phyloP scores from a whole-genome alignment of 2,329 filamentous ascomycete genomes.

The Cladophialophora carrionii region DNA sequence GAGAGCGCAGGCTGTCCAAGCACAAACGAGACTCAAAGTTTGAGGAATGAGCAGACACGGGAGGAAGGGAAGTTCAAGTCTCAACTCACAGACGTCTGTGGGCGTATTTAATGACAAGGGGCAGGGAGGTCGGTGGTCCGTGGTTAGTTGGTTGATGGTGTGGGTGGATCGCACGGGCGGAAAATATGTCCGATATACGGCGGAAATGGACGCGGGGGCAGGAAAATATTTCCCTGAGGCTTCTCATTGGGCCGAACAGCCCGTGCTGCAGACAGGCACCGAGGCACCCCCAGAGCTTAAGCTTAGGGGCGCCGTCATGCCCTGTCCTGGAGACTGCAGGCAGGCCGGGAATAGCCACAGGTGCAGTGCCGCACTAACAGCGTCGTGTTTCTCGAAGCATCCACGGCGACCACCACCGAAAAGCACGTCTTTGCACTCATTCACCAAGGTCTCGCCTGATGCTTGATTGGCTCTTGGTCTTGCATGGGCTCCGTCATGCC shows the following conservation, averaged over 20 bases:
- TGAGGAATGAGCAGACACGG: not conserved
- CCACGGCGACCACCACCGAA: not conserved
- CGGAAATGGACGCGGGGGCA: not conserved
- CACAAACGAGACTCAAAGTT: not conserved
- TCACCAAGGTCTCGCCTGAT: too few relatives aligned
- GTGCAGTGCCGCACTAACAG: not conserved
- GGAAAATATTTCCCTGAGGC: not conserved
- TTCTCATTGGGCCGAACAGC: not conserved
- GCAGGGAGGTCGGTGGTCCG: too few relatives aligned
- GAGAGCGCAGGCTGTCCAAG: not conserved
- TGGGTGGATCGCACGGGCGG: not conserved
- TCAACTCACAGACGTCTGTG: not conserved
- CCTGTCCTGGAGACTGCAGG: not conserved
- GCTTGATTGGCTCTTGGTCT: too few relatives aligned
- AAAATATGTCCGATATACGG: not conserved
- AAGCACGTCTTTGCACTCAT: too few relatives aligned
- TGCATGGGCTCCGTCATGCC: too few relatives aligned
- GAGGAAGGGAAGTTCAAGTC: not conserved
- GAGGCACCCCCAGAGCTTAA: not conserved
- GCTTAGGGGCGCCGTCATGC: not conserved
- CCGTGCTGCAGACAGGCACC: not conserved
- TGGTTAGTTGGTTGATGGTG: not conserved
- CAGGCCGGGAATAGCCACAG: too few relatives aligned
- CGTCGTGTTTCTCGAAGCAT: not conserved
- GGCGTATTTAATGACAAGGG: not conserved